A percentile compares a stretch with the other conserved stretches of the same genome.
Conservation (phyloP, 768 basidiomycete species). For the Leccinum rimulosum region DNA sequence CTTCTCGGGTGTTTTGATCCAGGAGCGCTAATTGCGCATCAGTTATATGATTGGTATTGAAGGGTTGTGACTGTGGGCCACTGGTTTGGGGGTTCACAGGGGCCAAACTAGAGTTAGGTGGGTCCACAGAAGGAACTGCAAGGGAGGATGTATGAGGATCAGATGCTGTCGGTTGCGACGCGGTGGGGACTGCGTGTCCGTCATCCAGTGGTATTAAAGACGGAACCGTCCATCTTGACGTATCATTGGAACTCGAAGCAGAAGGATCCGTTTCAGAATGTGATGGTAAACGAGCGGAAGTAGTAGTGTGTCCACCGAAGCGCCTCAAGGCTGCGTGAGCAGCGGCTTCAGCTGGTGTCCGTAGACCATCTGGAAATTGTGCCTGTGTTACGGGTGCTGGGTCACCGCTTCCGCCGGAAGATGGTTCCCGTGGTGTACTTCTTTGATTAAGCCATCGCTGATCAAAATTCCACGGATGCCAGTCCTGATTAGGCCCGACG, state of each 20-base stretch:
- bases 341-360: conserved; percentile 52
- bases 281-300: conserved; percentile 11
- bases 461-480: conserved; percentile 60
- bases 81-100: not conserved
- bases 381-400: conserved; percentile 7
- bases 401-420: not conserved
- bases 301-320: conserved; percentile 19
- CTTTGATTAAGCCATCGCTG: conserved; percentile 30
- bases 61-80: conserved; percentile 37
- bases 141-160: conserved; percentile 12
- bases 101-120: not conserved
- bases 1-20: conserved; percentile 70
- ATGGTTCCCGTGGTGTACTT: conserved; percentile 9
- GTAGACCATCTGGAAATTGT: conserved; percentile 9
- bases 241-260: conserved; percentile 9
- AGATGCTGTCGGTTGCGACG: conserved; percentile 1
- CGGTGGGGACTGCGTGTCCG: not conserved
- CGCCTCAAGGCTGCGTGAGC: conserved; percentile 67
- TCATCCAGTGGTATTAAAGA: conserved; percentile 26
- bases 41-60: conserved; percentile 5
- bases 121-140: conserved; percentile 1
- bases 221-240: conserved; percentile 23
- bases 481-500: conserved; percentile 59
- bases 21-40: conserved; percentile 63
- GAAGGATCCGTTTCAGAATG: conserved; percentile 6